Conservation (phyloP, 331 rosid species). For the Arachis monticola region DNA sequence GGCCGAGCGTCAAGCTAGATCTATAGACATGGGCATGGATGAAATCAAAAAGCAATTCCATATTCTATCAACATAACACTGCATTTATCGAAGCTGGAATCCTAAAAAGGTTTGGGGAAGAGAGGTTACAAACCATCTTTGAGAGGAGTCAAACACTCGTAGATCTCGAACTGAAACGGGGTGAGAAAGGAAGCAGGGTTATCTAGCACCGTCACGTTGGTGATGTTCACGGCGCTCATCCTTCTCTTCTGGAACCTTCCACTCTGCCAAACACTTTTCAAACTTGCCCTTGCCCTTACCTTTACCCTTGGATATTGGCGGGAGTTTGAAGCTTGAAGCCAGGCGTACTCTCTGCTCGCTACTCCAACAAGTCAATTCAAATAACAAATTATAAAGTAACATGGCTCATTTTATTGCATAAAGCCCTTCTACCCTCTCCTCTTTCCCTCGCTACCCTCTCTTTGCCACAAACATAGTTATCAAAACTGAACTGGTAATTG, state of each 20-base stretch:
- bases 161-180: constrained; percentile 88
- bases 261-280: background rate
- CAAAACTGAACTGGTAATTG: too few species aligned
- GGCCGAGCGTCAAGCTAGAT: constrained; percentile 16
- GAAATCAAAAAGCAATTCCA: constrained; percentile 9
- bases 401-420: background rate
- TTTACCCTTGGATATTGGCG: background rate
- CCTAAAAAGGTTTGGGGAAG: background rate
- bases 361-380: background rate
- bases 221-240: constrained; percentile 75
- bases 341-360: too few species aligned
- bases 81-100: background rate
- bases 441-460: background rate
- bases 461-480: background rate
- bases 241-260: background rate
- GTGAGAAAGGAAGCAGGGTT: constrained; percentile 68
- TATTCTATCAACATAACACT: background rate
- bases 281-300: background rate
- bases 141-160: constrained; percentile 78
- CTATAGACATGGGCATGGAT: background rate
- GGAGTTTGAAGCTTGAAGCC: background rate
- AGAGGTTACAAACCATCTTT: constrained; percentile 55
- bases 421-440: background rate
- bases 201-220: constrained; percentile 82
- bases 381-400: background rate